Evolutionary conservation across 2,329 filamentous ascomycete genomes (phyloP), one percentile per base, ranked within the genome.

Genomic region (Colletotrichum graminicola): DNA sequence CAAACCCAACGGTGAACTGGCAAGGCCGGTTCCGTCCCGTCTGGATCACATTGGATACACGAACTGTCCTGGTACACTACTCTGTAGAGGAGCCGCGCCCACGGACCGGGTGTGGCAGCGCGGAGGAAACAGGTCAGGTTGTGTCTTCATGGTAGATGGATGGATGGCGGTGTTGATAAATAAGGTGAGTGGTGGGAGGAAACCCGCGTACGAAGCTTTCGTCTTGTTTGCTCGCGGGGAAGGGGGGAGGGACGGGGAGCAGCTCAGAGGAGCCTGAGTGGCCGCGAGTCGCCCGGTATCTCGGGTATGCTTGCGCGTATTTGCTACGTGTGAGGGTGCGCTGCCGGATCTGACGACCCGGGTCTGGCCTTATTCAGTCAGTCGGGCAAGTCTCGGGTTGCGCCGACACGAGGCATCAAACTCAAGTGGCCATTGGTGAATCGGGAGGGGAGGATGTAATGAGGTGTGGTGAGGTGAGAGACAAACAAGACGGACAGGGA

Each of bases 391-490:
- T 21, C 52, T 54, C 36, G 29, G 55, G 56, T 34, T 59, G 64
- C 45, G 36, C 52, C 57, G 52, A 61, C 68, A 67, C 57, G 64
- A 71, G 64, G 67, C 54, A 57, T 59, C 23, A 45, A 55, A 39
- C 41, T 45, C 41, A 41, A 54, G 57, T 64, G 45, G 45, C 57
- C 34, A 67, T 62, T 62, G 68, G 59, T 49, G 57, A 59, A 59
- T 21, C 32, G 21, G 43, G 26, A 10, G 34, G 23, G 21, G n/a
- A 36, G 14, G n/a, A 47, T 60, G 41, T 61, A 36, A 61, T 47
- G 57, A 62, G 57, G 68, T 67, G 57, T 62, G 51, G 57, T 71
- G 52, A 63, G 63, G 52, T 47, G 43, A 67, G 68, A 59, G 65
- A 68, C 64, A 45, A 41, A 68, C 64, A 45, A 41, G 57, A 67